These are phyloP conservation scores for Erigeron canadensis DNA, from an alignment of 129 eudicot species.

Conservation along the genomic window DNA sequence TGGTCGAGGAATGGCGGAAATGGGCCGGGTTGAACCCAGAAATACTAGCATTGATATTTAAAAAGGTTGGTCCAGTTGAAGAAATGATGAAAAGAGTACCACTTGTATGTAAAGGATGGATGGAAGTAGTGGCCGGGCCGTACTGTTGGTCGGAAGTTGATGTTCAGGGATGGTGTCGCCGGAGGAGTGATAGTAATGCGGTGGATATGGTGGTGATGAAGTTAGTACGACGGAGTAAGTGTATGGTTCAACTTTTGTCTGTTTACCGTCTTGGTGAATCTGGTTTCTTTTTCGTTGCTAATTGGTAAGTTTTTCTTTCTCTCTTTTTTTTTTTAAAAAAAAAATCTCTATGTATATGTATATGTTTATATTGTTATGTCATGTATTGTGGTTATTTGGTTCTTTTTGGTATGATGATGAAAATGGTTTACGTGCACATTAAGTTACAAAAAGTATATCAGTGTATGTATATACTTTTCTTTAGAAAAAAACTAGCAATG, in stretches of 20 bases:
- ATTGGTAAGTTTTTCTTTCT: slow-evolving; percentile 19
- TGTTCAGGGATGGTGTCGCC: slow-evolving; percentile 34
- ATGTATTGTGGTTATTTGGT: too few relatives aligned
- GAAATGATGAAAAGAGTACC: slow-evolving; percentile 35
- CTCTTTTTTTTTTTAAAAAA: background rate
- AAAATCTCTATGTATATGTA: background rate
- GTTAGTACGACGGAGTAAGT: slow-evolving; percentile 32
- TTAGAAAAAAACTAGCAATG: too few relatives aligned
- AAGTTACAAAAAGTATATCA: too few relatives aligned
- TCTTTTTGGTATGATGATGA: too few relatives aligned
- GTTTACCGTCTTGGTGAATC: slow-evolving; percentile 32
- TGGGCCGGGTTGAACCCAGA: slow-evolving; percentile 34
- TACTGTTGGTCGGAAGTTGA: slow-evolving; percentile 41
- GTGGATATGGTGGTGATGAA: slow-evolving; percentile 34
- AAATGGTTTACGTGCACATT: too few relatives aligned
- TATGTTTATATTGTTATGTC: background rate
- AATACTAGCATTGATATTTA: slow-evolving; percentile 30
- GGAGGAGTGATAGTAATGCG: slow-evolving; percentile 8
- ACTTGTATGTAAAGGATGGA: slow-evolving; percentile 42
- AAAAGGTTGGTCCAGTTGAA: slow-evolving; percentile 23
- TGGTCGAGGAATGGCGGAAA: background rate
- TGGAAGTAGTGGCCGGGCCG: slow-evolving; percentile 34
- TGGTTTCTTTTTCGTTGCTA: slow-evolving; percentile 34
- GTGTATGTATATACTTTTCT: too few relatives aligned
- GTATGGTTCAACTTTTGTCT: slow-evolving; percentile 25